A percentile compares a stretch with the other conserved stretches of the same genome.
Evolutionary conservation across 306 rosid genomes (phyloP).

Genomic region (Citrullus mucosospermus): DNA sequence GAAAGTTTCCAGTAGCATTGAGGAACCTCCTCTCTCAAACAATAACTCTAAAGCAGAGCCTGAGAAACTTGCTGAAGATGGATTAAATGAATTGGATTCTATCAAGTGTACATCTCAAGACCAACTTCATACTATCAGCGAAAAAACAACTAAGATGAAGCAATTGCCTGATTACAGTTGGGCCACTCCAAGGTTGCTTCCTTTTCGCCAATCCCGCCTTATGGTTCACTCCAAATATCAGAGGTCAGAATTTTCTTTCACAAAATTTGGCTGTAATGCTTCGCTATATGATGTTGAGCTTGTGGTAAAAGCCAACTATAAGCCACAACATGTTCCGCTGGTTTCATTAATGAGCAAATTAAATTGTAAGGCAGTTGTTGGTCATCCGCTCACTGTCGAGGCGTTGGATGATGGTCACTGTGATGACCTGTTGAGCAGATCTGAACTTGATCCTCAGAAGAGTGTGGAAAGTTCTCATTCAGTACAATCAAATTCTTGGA

Average conservation of each 20-base stretch:
- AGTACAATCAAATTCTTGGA: constrained; percentile 18
- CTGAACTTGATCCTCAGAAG: constrained; percentile 25
- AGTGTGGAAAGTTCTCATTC: constrained; percentile 14
- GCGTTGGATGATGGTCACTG: constrained; percentile 47
- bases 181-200: constrained; percentile 53
- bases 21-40: constrained; percentile 1
- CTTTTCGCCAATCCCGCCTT: constrained; percentile 76
- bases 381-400: constrained; percentile 80
- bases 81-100: constrained; percentile 17
- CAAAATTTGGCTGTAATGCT: constrained; percentile 28
- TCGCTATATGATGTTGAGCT: constrained; percentile 57
- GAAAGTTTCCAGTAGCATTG: constrained; percentile 18
- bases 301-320: constrained; percentile 62
- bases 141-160: constrained; percentile 27
- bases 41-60: constrained; percentile 27
- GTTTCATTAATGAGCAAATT: constrained; percentile 88
- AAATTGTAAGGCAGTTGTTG: constrained; percentile 78
- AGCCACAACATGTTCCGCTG: constrained; percentile 77
- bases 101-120: constrained; percentile 17
- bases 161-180: constrained; percentile 38
- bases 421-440: constrained; percentile 27
- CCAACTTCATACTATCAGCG: constrained; percentile 2
- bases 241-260: constrained; percentile 36
- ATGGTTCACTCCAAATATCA: constrained; percentile 59
- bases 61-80: constrained; percentile 23